Percentiles rank a stretch among this genome's conserved stretches.
phyloP scores from a whole-genome alignment of 148 eudicot species.

The Arbutus unedo region DNA sequence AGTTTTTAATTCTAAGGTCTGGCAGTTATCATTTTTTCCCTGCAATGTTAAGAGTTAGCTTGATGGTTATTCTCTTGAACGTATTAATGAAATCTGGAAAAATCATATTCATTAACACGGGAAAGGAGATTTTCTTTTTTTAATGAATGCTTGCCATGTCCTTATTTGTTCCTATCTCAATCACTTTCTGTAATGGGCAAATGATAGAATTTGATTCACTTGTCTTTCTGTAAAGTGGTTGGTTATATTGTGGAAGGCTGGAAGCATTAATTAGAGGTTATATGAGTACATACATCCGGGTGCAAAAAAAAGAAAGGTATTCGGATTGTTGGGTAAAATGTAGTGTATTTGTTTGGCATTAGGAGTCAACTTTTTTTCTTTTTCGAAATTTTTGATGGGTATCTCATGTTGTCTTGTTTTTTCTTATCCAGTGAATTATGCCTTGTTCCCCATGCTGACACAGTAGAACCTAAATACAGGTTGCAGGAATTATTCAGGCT shows the following conservation, averaged over 20 bases:
- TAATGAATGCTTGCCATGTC: background rate
- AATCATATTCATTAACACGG: background rate
- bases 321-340: background rate
- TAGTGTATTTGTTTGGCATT: background rate
- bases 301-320: background rate
- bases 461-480: slow-evolving; percentile 21
- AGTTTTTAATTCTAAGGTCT: background rate
- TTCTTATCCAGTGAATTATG: background rate
- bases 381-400: background rate
- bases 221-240: background rate
- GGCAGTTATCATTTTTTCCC: background rate
- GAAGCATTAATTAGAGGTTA: too few relatives aligned
- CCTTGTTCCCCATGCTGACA: background rate
- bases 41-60: background rate
- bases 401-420: background rate
- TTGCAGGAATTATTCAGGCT: slow-evolving; percentile 33
- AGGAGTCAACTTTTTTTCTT: background rate
- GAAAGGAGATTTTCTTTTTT: background rate
- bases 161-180: background rate
- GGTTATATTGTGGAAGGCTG: too few relatives aligned
- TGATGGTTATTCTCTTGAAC: background rate
- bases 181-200: background rate
- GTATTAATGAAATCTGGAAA: background rate
- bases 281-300: background rate
- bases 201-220: background rate